Evolutionary conservation across 306 rosid genomes (phyloP).

Genomic region (Trifolium repens): DNA sequence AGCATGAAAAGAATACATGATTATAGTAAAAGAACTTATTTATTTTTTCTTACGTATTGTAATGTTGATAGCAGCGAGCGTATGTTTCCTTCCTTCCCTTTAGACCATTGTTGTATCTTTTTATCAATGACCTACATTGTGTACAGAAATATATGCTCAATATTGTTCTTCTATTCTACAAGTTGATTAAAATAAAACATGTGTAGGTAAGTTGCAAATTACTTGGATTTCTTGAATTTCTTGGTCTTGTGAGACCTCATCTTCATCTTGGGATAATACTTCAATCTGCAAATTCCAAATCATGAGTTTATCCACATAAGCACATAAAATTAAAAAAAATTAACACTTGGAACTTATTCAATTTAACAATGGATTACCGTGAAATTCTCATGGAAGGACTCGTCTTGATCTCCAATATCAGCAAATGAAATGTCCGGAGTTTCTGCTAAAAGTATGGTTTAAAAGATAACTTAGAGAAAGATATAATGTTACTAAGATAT

Average conservation of each 20-base stretch:
- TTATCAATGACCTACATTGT: conserved; percentile 66
- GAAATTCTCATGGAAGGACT: conserved; percentile 61
- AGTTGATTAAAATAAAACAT: conserved; percentile 27
- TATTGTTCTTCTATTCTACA: conserved; percentile 23
- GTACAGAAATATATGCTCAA: conserved; percentile 36
- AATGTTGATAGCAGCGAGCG: conserved; percentile 90
- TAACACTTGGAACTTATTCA: conserved; percentile 20
- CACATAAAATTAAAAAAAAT: neutral
- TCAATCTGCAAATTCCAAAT: conserved; percentile 55
- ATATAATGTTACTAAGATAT: neutral
- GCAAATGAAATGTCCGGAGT: conserved; percentile 47
- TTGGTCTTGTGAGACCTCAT: conserved; percentile 41
- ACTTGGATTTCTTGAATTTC: conserved; percentile 67
- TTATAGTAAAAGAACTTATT: conserved; percentile 23
- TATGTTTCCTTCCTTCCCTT: conserved; percentile 89
- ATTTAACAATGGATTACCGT: conserved; percentile 51
- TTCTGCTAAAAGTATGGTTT: conserved; percentile 43
- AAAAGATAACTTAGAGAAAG: conserved; percentile 6
- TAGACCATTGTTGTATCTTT: conserved; percentile 84
- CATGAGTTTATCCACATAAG: conserved; percentile 42
- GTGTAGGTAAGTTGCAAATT: conserved; percentile 35
- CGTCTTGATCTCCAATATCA: conserved; percentile 52
- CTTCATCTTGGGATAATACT: conserved; percentile 65
- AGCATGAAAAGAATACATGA: conserved; percentile 26
- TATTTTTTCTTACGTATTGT: conserved; percentile 67